phyloP scores from a whole-genome alignment of 2,329 filamentous ascomycete species.

The Tolypocladium album region DNA sequence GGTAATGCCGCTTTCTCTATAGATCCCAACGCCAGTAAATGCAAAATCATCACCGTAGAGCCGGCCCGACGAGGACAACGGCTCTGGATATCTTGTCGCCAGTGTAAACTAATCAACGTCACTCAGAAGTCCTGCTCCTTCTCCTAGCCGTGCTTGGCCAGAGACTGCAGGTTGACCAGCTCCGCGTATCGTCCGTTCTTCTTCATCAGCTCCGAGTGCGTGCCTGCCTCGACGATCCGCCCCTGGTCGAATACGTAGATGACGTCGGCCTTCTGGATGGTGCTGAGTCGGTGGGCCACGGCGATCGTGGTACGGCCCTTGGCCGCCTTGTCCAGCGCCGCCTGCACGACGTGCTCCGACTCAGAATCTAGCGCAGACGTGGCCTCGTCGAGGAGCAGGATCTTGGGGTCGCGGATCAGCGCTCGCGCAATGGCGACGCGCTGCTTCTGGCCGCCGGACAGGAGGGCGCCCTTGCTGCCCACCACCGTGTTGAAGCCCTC shows the following conservation, averaged over 20 bases:
- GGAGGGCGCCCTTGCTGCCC: conserved; percentile 73
- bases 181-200: conserved; percentile 65
- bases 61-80: neutral
- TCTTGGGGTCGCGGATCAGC: conserved; percentile 79
- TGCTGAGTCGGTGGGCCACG: conserved; percentile 83
- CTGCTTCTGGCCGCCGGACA: conserved; percentile 90
- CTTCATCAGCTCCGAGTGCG: conserved; percentile 62
- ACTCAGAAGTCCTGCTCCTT: no score
- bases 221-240: conserved; percentile 73
- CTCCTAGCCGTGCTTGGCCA: conserved; percentile 44
- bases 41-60: neutral
- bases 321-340: conserved; percentile 69
- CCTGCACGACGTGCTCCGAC: conserved; percentile 71
- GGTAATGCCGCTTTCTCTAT: neutral
- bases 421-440: conserved; percentile 89
- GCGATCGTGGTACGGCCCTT: conserved; percentile 85
- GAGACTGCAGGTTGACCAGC: conserved; percentile 68
- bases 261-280: conserved; percentile 87
- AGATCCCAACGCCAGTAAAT: neutral
- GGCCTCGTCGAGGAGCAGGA: conserved; percentile 75
- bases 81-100: neutral
- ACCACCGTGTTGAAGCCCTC: conserved; percentile 81
- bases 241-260: conserved; percentile 97
- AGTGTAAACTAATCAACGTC: neutral
- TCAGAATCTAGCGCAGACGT: conserved; percentile 68